phyloP scores from a whole-genome alignment of 164 flowering plant genomes.

The Tetrastigma voinierianum region DNA sequence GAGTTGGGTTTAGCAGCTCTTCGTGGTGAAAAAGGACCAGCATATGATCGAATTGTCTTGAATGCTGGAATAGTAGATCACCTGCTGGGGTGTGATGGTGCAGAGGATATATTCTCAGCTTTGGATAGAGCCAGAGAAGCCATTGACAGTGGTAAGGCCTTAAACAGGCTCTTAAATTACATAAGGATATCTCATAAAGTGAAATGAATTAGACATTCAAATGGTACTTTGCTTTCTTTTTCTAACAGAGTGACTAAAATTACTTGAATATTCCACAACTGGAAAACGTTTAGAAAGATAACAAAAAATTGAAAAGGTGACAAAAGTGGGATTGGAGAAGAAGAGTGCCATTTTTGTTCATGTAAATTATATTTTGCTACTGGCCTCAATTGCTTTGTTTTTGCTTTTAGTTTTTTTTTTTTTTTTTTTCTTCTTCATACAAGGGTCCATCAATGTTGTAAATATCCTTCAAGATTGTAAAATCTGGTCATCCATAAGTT shows the following conservation, averaged over 20 bases:
- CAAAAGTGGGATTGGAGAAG: no score
- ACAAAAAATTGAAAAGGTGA: no score
- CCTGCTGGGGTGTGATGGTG: conserved; percentile 85
- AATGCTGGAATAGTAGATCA: conserved; percentile 99
- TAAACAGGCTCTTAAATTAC: conserved; percentile 69
- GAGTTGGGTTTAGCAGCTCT: conserved; percentile 93
- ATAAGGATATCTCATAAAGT: conserved; percentile 65
- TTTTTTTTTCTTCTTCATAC: no score
- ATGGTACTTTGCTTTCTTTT: background rate
- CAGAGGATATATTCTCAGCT: conserved; percentile 71
- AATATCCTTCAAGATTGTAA: no score
- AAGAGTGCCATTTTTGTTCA: no score
- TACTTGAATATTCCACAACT: no score
- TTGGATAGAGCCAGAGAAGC: conserved; percentile 94
- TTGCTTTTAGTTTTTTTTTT: no score
- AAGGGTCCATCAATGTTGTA: no score
- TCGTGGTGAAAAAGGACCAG: conserved; percentile 84
- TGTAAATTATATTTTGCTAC: no score
- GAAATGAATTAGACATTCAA: conserved; percentile 16
- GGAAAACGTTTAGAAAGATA: no score
- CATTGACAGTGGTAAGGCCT: conserved; percentile 90
- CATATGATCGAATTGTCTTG: conserved; percentile 88
- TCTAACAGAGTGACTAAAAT: background rate
- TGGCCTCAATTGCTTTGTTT: no score
- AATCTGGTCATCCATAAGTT: no score